Evolutionary conservation across 1,284 basidiomycete species (phyloP).

Genomic region (Grifola frondosa): DNA sequence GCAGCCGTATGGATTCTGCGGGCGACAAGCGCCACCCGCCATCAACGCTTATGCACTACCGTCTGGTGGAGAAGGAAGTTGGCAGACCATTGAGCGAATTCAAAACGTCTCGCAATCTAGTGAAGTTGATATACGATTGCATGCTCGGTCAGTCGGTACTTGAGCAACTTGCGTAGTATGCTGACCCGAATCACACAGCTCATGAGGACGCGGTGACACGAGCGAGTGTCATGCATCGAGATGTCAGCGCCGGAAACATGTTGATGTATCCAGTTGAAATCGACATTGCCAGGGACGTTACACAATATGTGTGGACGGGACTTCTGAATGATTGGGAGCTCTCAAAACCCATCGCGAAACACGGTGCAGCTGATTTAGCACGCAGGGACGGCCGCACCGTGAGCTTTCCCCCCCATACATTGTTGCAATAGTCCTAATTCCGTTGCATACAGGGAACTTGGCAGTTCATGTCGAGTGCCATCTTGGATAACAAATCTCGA

Average conservation of each 20-base stretch:
- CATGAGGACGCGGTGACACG: constrained; percentile 4
- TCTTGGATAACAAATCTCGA: not conserved
- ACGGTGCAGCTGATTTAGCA: too few relatives aligned
- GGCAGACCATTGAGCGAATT: constrained; percentile 2
- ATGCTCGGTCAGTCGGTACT: too few relatives aligned
- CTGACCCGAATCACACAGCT: too few relatives aligned
- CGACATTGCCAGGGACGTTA: not conserved
- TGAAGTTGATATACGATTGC: too few relatives aligned
- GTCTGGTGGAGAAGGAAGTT: constrained; percentile 9
- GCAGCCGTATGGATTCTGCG: too few relatives aligned
- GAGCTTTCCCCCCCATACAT: too few relatives aligned
- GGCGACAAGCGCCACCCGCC: too few relatives aligned
- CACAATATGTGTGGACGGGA: not conserved
- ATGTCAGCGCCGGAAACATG: constrained; percentile 14
- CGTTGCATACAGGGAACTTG: constrained; percentile 2
- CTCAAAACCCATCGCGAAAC: not conserved
- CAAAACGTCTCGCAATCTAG: too few relatives aligned
- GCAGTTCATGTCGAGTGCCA: not conserved
- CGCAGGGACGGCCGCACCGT: too few relatives aligned
- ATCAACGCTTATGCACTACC: constrained; percentile 9
- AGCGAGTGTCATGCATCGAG: constrained; percentile 7
- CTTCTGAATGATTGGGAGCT: constrained; percentile 15
- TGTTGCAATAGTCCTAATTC: too few relatives aligned
- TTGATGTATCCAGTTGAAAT: constrained; percentile 5
- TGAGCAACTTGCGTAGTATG: too few relatives aligned